Conservation (phyloP, 2,329 filamentous ascomycete genomes). For the Penicillium vulpinum region DNA sequence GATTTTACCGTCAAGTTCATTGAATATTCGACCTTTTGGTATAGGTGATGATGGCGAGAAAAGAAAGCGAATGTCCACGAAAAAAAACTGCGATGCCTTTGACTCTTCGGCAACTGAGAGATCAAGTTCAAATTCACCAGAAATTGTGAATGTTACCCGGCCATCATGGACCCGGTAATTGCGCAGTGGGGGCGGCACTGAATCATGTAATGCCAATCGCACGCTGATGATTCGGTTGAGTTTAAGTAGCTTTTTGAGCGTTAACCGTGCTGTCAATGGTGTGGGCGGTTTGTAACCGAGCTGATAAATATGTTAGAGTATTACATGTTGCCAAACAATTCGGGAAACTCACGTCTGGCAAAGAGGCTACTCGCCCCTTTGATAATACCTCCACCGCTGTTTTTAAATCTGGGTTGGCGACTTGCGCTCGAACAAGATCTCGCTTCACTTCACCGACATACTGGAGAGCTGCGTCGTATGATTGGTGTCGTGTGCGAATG, state of each 20-base stretch:
- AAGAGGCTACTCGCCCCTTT: slow-evolving; percentile 72
- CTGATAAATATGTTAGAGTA: slow-evolving; percentile 41
- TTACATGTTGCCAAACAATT: slow-evolving; percentile 1
- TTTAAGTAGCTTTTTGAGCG: slow-evolving; percentile 72
- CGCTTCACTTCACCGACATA: slow-evolving; percentile 71
- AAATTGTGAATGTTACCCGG: slow-evolving; percentile 83
- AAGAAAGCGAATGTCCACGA: slow-evolving; percentile 84
- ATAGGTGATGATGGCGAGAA: slow-evolving; percentile 72
- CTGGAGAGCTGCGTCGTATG: slow-evolving; percentile 62
- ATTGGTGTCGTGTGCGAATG: slow-evolving; percentile 62
- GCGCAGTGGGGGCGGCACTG: slow-evolving; percentile 74
- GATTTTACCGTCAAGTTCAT: slow-evolving; percentile 67
- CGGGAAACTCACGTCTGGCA: slow-evolving; percentile 68
- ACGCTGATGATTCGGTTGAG: slow-evolving; percentile 82
- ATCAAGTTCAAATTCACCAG: slow-evolving; percentile 87
- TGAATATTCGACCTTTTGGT: slow-evolving; percentile 61
- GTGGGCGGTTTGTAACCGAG: slow-evolving; percentile 76
- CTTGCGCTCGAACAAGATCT: slow-evolving; percentile 68
- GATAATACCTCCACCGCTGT: slow-evolving; percentile 84
- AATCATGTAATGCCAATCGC: slow-evolving; percentile 80
- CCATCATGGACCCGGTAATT: slow-evolving; percentile 79
- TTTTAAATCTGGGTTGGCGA: slow-evolving; percentile 86
- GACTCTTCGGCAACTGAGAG: slow-evolving; percentile 87
- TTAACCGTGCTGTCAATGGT: slow-evolving; percentile 67
- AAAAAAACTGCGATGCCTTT: slow-evolving; percentile 80